Evolutionary conservation across 768 basidiomycete genomes (phyloP).

Genomic region (Myochromella boudieri): DNA sequence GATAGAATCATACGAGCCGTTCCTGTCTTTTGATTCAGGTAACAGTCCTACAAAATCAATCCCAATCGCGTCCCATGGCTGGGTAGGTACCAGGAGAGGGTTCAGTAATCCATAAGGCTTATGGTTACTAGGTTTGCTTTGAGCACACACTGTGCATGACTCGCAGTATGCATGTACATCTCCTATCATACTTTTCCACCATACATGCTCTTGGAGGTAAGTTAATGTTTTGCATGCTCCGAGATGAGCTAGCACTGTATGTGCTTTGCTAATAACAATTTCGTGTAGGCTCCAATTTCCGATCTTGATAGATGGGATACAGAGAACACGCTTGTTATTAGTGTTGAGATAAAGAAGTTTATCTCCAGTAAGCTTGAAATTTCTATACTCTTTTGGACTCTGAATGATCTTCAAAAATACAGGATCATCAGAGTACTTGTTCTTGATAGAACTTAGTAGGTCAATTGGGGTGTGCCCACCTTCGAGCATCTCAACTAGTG

Average conservation of each 20-base stretch:
- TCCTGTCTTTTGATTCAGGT: neutral
- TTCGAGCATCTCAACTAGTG: too few relatives aligned
- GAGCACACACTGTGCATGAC: neutral
- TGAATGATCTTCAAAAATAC: conserved; percentile 10
- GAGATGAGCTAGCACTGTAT: conserved; percentile 21
- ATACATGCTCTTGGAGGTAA: neutral
- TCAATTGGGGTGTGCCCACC: too few relatives aligned
- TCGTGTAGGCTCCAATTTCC: conserved; percentile 1
- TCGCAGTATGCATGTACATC: neutral
- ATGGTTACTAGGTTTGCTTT: neutral
- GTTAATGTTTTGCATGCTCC: conserved; percentile 28
- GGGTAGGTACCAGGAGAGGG: neutral
- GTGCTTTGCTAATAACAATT: neutral
- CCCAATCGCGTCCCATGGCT: neutral
- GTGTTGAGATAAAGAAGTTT: neutral
- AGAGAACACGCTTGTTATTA: neutral
- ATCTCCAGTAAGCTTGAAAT: conserved; percentile 7
- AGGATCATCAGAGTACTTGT: conserved; percentile 3
- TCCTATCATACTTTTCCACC: neutral
- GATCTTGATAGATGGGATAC: conserved; percentile 17
- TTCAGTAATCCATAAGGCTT: neutral
- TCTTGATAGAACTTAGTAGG: conserved; percentile 6
- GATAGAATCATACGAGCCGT: neutral
- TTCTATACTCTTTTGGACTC: conserved; percentile 1
- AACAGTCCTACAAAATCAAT: neutral